Evolutionary conservation across 345 rosid genomes (phyloP), one percentile per base, ranked within the genome.

Genomic region (Pistacia integerrima): DNA sequence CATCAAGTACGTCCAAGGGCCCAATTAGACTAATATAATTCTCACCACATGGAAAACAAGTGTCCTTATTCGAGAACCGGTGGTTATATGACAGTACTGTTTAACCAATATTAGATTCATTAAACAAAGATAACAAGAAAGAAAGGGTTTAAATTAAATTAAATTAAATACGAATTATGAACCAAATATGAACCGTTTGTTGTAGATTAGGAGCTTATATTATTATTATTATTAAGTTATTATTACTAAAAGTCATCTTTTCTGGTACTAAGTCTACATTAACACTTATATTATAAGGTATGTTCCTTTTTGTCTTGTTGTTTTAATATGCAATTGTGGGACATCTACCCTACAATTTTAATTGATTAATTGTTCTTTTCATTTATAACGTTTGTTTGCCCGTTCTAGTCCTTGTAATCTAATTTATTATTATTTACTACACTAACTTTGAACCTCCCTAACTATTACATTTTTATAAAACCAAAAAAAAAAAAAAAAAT

Each of bases 301-400:
- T 52, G 69, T 22, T 59, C 48, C 20, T 1, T 59, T 73, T 28
- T 73, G 75, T 76, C 35, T 16, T 54, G 0, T 20, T 54, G 28
- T 48, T 62, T 33, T 46, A 73, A 28, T 59, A 28, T 61, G 25
- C 17, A 60, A 73, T 75, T 69, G 55, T 68, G 56, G 85, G 80
- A 44, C 67, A 64, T 38, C 18, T 60, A 52, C 60, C 78, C 55
- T 67, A 35, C 35, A 36, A 49, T 30, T 30, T 30, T 7, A 41
- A 7, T 41, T 41, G 46, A 41, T 41, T 41, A 55, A 36, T 58
- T 67, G 11, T 55, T 67, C 48, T 28, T 33, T 52, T 38, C 58
- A 18, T 41, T 30, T 41, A 60, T 62, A 10, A 69, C 55, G 74
- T 82, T 67, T 65, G 70, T 78, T 70, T 44, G 63, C 74, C 79